Conservation (phyloP, 1,284 basidiomycete species). For the Sutorius eximius region DNA sequence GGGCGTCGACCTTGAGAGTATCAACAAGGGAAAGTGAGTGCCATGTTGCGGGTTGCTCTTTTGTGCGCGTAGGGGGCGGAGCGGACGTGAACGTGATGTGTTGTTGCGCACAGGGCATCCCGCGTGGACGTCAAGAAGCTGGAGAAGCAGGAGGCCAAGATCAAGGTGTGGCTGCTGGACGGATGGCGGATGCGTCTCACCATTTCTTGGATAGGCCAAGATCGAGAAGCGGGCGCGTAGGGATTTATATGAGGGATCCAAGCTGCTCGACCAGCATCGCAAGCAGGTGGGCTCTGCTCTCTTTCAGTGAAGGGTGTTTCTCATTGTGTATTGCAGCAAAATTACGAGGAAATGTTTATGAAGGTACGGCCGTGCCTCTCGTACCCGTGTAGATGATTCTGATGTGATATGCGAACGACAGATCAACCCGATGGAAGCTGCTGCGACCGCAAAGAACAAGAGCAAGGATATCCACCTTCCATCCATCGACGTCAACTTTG, state of each 20-base stretch:
- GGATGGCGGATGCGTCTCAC: background rate
- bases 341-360: conserved; percentile 99
- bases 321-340: conserved; percentile 58
- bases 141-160: conserved; percentile 98
- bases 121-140: conserved; percentile 97
- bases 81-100: conserved; percentile 15
- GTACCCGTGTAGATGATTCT: background rate
- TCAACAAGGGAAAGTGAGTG: conserved; percentile 91
- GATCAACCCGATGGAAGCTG: conserved; percentile 94
- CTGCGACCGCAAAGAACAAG: conserved; percentile 82
- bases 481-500: conserved; percentile 95
- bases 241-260: conserved; percentile 94
- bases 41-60: conserved; percentile 7
- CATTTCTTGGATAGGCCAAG: conserved; percentile 64
- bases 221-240: conserved; percentile 91
- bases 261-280: conserved; percentile 89
- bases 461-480: conserved; percentile 96
- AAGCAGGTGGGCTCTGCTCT: conserved; percentile 65
- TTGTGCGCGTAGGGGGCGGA: conserved; percentile 5
- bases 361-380: conserved; percentile 48
- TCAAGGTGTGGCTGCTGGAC: conserved; percentile 53
- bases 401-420: conserved; percentile 25
- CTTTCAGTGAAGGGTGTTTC: background rate
- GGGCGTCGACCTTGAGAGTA: conserved; percentile 90
- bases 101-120: conserved; percentile 62